These are phyloP conservation scores for Rhododendron henanense DNA, from an alignment of 148 eudicot genomes.

Conservation along the genomic window DNA sequence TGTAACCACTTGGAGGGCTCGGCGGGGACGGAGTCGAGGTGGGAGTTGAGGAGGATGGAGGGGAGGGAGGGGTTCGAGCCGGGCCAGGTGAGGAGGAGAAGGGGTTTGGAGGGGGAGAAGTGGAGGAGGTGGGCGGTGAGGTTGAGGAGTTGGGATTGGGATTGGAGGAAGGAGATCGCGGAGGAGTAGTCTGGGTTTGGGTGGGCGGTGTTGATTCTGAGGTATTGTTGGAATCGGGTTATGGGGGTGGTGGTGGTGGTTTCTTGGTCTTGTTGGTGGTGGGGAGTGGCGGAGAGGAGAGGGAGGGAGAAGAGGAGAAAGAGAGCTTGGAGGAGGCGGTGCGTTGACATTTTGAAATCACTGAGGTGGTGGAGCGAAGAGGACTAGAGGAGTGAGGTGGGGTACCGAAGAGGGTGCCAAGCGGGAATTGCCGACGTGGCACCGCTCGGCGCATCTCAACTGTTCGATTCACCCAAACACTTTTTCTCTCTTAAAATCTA, in stretches of 20 bases:
- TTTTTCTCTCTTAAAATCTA: no score
- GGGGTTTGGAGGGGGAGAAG: conserved; percentile 50
- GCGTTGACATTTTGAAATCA: background rate
- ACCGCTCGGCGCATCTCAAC: no score
- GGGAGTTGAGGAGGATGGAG: conserved; percentile 85
- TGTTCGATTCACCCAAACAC: no score
- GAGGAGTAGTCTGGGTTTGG: conserved; percentile 70
- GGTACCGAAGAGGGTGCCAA: no score
- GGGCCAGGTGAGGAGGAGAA: conserved; percentile 66
- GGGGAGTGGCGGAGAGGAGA: conserved; percentile 12
- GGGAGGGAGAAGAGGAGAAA: background rate
- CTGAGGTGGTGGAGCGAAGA: no score
- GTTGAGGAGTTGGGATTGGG: conserved; percentile 45
- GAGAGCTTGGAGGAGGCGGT: background rate
- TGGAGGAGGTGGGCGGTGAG: conserved; percentile 44
- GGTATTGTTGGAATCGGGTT: conserved; percentile 61
- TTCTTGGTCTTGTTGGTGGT: background rate
- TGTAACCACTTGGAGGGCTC: conserved; percentile 70
- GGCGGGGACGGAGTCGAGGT: conserved; percentile 90
- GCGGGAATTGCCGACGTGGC: no score
- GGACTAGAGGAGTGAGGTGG: no score
- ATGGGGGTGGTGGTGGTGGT: conserved; percentile 38
- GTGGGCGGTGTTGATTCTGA: conserved; percentile 83
- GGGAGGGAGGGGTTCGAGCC: conserved; percentile 70
- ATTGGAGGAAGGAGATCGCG: conserved; percentile 51